These are phyloP conservation scores for Tardiomyces digboiensis DNA, from an alignment of 1,139 yeast genomes.

Conservation along the genomic window DNA sequence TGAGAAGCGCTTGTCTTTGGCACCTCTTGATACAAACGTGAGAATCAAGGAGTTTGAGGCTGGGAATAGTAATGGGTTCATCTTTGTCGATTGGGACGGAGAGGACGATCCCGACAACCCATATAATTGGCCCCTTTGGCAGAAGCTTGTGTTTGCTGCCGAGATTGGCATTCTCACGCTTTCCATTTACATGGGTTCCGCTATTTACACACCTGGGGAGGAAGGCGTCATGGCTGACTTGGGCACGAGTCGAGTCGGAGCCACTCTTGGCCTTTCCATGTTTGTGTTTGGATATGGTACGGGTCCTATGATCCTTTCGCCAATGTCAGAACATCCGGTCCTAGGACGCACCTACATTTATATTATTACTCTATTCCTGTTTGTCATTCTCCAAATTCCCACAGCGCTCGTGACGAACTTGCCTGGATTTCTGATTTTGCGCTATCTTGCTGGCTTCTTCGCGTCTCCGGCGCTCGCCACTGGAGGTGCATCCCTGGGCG, in stretches of 20 bases:
- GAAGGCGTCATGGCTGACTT: constrained; percentile 35
- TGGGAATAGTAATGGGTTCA: neutral
- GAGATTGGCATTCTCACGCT: constrained; percentile 39
- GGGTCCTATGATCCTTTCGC: constrained; percentile 42
- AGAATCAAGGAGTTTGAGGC: neutral
- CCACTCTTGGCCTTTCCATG: constrained; percentile 34
- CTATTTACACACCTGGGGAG: constrained; percentile 51
- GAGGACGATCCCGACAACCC: constrained; percentile 52
- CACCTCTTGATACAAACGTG: neutral
- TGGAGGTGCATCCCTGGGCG: constrained; percentile 82
- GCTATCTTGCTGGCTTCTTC: constrained; percentile 73
- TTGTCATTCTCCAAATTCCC: constrained; percentile 44
- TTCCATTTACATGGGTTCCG: constrained; percentile 51
- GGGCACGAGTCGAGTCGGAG: constrained; percentile 15
- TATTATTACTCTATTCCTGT: constrained; percentile 36
- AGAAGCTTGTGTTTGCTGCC: constrained; percentile 32
- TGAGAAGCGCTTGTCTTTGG: neutral
- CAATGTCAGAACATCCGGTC: constrained; percentile 38
- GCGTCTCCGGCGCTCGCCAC: constrained; percentile 82
- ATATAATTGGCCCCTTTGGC: constrained; percentile 39
- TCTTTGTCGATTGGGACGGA: constrained; percentile 36
- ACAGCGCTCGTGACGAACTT: constrained; percentile 40
- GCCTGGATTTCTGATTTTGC: constrained; percentile 40
- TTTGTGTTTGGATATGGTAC: constrained; percentile 45
- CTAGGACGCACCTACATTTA: constrained; percentile 44